Evolutionary conservation across 306 rosid species (phyloP).

Genomic region (Prunus armeniaca): DNA sequence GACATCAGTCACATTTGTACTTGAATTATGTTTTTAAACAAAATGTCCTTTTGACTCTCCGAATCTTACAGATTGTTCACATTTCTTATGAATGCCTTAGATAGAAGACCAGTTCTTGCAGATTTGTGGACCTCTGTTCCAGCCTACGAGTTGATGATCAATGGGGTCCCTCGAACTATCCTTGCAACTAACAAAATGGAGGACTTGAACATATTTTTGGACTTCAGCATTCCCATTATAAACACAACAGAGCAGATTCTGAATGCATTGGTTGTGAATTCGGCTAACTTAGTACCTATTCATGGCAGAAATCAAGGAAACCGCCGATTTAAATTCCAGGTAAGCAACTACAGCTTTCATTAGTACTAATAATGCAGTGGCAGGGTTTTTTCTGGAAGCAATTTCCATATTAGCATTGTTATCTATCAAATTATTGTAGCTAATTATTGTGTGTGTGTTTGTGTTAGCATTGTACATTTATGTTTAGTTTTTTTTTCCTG

Average conservation of each 20-base stretch:
- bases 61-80: neutral
- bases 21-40: neutral
- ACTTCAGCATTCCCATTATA: conserved; percentile 49
- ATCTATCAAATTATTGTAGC: too few relatives aligned
- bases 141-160: conserved; percentile 50
- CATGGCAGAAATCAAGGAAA: conserved; percentile 31
- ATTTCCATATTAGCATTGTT: too few relatives aligned
- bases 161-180: conserved; percentile 60
- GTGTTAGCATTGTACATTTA: neutral
- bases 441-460: neutral
- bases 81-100: conserved; percentile 33
- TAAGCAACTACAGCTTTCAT: conserved; percentile 22
- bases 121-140: conserved; percentile 77
- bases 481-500: neutral
- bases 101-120: conserved; percentile 57
- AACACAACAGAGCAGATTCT: conserved; percentile 56
- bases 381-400: neutral
- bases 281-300: conserved; percentile 36
- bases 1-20: conserved; percentile 1
- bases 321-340: conserved; percentile 49
- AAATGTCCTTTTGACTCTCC: conserved; percentile 5
- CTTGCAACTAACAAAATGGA: conserved; percentile 54
- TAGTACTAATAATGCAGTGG: neutral
- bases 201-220: conserved; percentile 51
- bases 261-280: conserved; percentile 44